Evolutionary conservation across 2,329 filamentous ascomycete species (phyloP).

Genomic region (Sporothrix sp.): DNA sequence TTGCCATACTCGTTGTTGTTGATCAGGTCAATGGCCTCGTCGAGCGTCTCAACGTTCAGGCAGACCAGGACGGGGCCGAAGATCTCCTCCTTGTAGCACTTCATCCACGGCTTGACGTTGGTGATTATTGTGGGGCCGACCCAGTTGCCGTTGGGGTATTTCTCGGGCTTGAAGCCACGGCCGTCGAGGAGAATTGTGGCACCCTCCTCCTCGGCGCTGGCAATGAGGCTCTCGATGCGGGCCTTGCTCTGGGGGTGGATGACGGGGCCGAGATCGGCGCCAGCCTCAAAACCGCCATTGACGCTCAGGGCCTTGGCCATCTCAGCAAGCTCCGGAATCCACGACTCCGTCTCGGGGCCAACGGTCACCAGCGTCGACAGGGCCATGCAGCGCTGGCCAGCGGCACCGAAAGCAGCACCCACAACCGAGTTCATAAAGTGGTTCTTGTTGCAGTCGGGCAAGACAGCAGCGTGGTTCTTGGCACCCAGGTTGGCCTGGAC

Average conservation of each 20-base stretch:
- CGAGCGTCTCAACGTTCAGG: conserved; percentile 66
- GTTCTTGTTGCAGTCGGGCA: conserved; percentile 85
- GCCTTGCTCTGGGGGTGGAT: conserved; percentile 71
- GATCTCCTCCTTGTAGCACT: conserved; percentile 77
- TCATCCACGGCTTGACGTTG: conserved; percentile 71
- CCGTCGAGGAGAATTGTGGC: conserved; percentile 77
- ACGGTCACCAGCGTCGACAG: conserved; percentile 75
- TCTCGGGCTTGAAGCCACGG: conserved; percentile 60
- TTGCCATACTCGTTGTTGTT: conserved; percentile 83
- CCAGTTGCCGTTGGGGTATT: conserved; percentile 82
- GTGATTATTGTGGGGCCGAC: conserved; percentile 74
- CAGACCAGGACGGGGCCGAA: conserved; percentile 79
- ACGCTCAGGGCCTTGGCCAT: conserved; percentile 63
- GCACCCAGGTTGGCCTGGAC: conserved; percentile 81
- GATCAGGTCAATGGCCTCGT: conserved; percentile 72
- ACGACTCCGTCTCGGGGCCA: conserved; percentile 67
- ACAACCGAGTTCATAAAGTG: conserved; percentile 77
- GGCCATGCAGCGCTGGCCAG: conserved; percentile 80
- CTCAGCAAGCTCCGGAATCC: conserved; percentile 69
- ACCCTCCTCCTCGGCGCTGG: conserved; percentile 68
- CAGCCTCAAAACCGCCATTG: conserved; percentile 72
- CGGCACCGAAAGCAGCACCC: conserved; percentile 75
- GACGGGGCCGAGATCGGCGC: conserved; percentile 71
- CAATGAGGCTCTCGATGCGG: conserved; percentile 67
- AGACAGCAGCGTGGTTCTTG: conserved; percentile 79